phyloP scores from a whole-genome alignment of 352 stramenopile species.

The Ophiocytium majus region DNA sequence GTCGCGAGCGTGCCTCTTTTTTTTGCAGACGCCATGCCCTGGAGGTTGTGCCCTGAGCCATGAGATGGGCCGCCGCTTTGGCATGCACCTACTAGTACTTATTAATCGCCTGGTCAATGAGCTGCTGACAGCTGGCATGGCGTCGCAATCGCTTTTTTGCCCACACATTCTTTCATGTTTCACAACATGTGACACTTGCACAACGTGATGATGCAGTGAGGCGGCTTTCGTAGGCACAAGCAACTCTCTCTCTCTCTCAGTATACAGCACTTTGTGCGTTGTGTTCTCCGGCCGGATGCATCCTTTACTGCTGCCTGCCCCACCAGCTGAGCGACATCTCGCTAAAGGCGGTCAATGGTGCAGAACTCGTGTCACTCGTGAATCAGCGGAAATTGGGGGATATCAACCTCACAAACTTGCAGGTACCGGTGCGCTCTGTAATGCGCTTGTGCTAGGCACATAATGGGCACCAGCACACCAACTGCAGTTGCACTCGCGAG shows the following conservation, averaged over 20 bases:
- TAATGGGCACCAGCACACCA: too few relatives aligned
- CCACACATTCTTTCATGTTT: too few relatives aligned
- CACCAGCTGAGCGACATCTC: neutral
- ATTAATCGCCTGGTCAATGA: neutral
- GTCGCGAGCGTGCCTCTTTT: too few relatives aligned
- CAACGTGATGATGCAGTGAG: too few relatives aligned
- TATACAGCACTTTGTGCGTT: neutral
- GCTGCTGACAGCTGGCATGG: neutral
- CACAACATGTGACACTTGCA: too few relatives aligned
- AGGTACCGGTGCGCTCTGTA: too few relatives aligned
- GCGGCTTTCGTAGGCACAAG: too few relatives aligned
- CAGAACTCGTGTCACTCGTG: slow-evolving; percentile 18
- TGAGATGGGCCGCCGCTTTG: too few relatives aligned
- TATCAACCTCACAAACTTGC: neutral
- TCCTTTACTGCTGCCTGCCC: neutral
- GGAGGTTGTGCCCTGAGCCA: too few relatives aligned
- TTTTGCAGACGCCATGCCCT: too few relatives aligned
- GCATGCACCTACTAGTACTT: neutral
- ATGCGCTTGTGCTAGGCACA: too few relatives aligned
- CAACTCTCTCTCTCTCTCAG: neutral
- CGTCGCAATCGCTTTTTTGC: neutral
- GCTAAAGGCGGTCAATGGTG: neutral
- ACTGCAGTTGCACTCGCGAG: too few relatives aligned
- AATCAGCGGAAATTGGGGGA: neutral
- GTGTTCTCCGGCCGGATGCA: neutral